Conservation (phyloP, 2,329 filamentous ascomycete genomes). For the Cytospora paraplurivora region DNA sequence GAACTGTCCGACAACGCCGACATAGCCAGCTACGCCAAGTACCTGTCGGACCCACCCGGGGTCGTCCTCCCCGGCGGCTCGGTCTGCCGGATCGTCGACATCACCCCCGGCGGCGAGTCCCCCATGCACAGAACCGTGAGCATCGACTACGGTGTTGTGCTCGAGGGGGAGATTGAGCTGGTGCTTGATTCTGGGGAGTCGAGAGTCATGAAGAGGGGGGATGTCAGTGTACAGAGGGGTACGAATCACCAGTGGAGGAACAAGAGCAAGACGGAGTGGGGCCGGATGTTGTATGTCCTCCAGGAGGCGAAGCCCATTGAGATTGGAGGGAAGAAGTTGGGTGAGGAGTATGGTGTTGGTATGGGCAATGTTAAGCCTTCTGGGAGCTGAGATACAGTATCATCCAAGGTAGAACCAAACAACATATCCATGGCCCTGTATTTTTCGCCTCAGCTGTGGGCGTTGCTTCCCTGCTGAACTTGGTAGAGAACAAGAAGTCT, state of each 20-base stretch:
- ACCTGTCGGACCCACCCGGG: slow-evolving; percentile 49
- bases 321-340: slow-evolving; percentile 33
- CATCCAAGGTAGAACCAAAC: too few relatives aligned
- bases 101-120: slow-evolving; percentile 43
- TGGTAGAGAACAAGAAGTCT: too few relatives aligned
- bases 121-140: slow-evolving; percentile 52
- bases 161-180: slow-evolving; percentile 53
- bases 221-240: slow-evolving; percentile 51
- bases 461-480: too few relatives aligned
- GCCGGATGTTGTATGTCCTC: slow-evolving; percentile 43
- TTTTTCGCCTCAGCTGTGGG: too few relatives aligned
- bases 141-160: slow-evolving; percentile 52
- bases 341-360: slow-evolving; percentile 35
- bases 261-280: slow-evolving; percentile 43
- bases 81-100: slow-evolving; percentile 49
- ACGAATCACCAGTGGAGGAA: slow-evolving; percentile 49
- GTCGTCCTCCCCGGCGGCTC: slow-evolving; percentile 48
- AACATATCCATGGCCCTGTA: too few relatives aligned
- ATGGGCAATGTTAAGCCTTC: slow-evolving; percentile 31
- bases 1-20: slow-evolving; percentile 49
- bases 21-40: slow-evolving; percentile 46
- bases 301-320: slow-evolving; percentile 35
- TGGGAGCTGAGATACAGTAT: slow-evolving; percentile 12
- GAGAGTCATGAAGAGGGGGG: slow-evolving; percentile 46
- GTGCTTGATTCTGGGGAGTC: slow-evolving; percentile 49